phyloP scores from a whole-genome alignment of 148 eudicot species.

The Rhododendron kiyosumense region DNA sequence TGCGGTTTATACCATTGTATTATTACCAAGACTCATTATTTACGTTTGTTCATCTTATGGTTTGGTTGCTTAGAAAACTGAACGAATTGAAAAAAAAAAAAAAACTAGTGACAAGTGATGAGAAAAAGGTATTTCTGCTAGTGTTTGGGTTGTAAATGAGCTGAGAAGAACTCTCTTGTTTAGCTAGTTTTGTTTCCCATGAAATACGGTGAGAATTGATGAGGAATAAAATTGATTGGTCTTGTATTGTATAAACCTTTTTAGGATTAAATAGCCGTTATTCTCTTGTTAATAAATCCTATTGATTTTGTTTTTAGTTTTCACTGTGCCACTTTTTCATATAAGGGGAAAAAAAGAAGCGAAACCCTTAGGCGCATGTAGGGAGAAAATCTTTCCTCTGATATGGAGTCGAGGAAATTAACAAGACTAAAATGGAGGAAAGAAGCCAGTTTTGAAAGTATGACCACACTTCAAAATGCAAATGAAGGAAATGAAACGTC shows the following conservation, averaged over 20 bases:
- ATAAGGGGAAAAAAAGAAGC: too few species aligned
- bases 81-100: not conserved
- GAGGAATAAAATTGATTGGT: not conserved
- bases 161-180: not conserved
- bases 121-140: not conserved
- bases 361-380: not conserved
- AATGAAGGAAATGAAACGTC: not conserved
- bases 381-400: not conserved
- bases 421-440: not conserved
- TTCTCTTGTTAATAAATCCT: not conserved
- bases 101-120: not conserved
- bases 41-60: not conserved
- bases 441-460: not conserved
- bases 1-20: not conserved
- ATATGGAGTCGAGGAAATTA: not conserved
- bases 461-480: not conserved
- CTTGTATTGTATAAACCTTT: not conserved
- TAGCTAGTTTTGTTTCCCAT: not conserved
- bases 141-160: not conserved
- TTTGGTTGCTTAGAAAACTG: not conserved
- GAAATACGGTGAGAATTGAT: not conserved
- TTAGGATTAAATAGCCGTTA: not conserved
- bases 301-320: not conserved
- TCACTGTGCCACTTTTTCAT: not conserved
- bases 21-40: not conserved